Conservation (phyloP, 2,329 filamentous ascomycete species). For the Truncatella angustata region DNA sequence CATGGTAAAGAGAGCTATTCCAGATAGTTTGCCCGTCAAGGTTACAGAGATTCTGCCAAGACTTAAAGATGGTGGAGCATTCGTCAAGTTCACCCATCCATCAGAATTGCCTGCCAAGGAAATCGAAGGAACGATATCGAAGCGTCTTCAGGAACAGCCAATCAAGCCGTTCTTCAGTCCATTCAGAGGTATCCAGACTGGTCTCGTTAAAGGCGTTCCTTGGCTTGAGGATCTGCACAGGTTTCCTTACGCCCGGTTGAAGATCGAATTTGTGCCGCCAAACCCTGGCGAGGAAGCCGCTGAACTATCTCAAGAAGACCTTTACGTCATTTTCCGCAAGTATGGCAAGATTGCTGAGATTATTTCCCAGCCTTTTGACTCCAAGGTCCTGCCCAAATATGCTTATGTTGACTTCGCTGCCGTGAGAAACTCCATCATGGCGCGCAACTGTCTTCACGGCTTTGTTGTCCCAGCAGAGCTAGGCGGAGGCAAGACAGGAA, state of each 20-base stretch:
- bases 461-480: constrained; percentile 66
- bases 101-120: constrained; percentile 44
- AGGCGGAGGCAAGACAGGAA: constrained; percentile 74
- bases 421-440: constrained; percentile 77
- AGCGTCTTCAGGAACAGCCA: constrained; percentile 65
- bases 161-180: constrained; percentile 91
- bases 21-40: constrained; percentile 59
- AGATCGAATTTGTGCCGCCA: constrained; percentile 79
- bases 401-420: constrained; percentile 76
- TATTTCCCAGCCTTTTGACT: constrained; percentile 75
- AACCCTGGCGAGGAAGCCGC: constrained; percentile 68
- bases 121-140: constrained; percentile 59
- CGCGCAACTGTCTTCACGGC: constrained; percentile 89
- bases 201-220: constrained; percentile 76
- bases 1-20: constrained; percentile 61
- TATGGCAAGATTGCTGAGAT: constrained; percentile 94
- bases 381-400: constrained; percentile 78
- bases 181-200: constrained; percentile 67
- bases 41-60: constrained; percentile 81
- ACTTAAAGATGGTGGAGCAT: constrained; percentile 88
- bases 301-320: constrained; percentile 79
- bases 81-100: constrained; percentile 58
- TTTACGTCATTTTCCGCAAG: constrained; percentile 83
- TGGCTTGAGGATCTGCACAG: constrained; percentile 94
- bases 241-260: constrained; percentile 72